Percentiles rank a stretch among this genome's conserved stretches.
These are phyloP conservation scores for Saposhnikovia divaricata DNA, from an alignment of 129 eudicot species.

Conservation along the genomic window DNA sequence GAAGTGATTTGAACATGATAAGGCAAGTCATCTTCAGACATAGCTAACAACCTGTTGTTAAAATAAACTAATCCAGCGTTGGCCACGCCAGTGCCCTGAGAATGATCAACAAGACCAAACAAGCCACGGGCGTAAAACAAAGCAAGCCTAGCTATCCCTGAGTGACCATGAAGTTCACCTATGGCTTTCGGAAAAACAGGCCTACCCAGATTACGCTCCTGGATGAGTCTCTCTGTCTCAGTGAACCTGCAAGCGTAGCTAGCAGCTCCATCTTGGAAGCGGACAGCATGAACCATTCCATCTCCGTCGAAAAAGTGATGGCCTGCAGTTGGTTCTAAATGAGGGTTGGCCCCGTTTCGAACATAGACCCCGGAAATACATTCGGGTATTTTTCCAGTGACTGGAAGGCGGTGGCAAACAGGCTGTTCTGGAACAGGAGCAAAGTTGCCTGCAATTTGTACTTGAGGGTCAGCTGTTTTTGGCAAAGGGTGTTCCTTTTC, in stretches of 20 bases:
- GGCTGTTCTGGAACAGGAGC: constrained; percentile 53
- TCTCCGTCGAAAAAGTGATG: constrained; percentile 60
- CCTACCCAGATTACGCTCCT: constrained; percentile 32
- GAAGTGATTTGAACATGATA: constrained; percentile 34
- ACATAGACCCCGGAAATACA: constrained; percentile 39
- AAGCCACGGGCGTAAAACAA: constrained; percentile 45
- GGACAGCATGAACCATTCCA: constrained; percentile 60
- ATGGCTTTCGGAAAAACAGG: constrained; percentile 56
- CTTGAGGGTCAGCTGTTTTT: constrained; percentile 49
- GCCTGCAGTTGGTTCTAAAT: constrained; percentile 44
- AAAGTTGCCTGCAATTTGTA: constrained; percentile 53
- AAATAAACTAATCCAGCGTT: constrained; percentile 53
- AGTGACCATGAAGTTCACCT: constrained; percentile 56
- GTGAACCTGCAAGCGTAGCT: constrained; percentile 49
- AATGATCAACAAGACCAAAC: constrained; percentile 42
- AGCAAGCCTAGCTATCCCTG: constrained; percentile 41
- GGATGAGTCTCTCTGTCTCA: constrained; percentile 42
- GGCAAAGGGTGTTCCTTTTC: constrained; percentile 50
- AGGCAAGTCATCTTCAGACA: constrained; percentile 60
- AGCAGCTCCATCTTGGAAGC: constrained; percentile 26
- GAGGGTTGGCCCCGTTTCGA: constrained; percentile 56
- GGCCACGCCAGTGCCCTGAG: constrained; percentile 48
- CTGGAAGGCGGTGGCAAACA: constrained; percentile 29
- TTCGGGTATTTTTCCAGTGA: constrained; percentile 29
- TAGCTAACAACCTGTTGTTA: constrained; percentile 43